Evolutionary conservation across 2,329 filamentous ascomycete genomes (phyloP).

Genomic region (Alternaria ventricosa): DNA sequence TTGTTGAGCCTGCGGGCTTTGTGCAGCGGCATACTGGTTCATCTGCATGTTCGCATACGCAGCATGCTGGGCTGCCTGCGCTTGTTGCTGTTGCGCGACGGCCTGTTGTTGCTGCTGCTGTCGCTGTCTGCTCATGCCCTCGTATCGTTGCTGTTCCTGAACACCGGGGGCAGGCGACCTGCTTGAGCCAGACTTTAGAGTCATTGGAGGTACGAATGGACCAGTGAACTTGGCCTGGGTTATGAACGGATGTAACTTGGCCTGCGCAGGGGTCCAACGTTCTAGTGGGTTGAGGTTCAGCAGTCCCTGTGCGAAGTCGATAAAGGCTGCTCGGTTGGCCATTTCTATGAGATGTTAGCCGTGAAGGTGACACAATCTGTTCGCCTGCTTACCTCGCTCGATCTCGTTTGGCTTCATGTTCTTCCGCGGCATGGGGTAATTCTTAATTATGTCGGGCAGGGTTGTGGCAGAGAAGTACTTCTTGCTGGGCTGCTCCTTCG

Average conservation of each 20-base stretch:
- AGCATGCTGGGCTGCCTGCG: constrained; percentile 65
- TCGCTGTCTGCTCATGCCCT: constrained; percentile 90
- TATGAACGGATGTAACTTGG: constrained; percentile 96
- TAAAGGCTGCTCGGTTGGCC: constrained; percentile 96
- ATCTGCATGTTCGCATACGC: constrained; percentile 70
- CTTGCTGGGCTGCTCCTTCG: constrained; percentile 98
- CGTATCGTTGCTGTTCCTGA: constrained; percentile 93
- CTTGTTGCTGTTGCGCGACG: constrained; percentile 63
- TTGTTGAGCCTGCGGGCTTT: constrained; percentile 57
- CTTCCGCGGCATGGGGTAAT: constrained; percentile 97
- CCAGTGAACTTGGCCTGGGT: constrained; percentile 97
- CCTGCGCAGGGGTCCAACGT: constrained; percentile 96
- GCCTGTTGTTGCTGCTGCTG: constrained; percentile 62
- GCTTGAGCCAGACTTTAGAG: constrained; percentile 83
- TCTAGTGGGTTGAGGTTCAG: constrained; percentile 95
- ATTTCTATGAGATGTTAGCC: constrained; percentile 71
- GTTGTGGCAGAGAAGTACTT: constrained; percentile 98
- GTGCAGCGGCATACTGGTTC: constrained; percentile 57
- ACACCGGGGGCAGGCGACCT: constrained; percentile 92
- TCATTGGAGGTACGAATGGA: constrained; percentile 96
- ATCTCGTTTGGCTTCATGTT: constrained; percentile 99
- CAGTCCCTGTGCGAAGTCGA: constrained; percentile 94
- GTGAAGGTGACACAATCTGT: not conserved
- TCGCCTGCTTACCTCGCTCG: constrained; percentile 76
- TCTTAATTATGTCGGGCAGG: constrained; percentile 94